Base-by-base conservation (phyloP, 225 moss, liverwort and hornwort genomes). In the Lunularia cruciata region DNA sequence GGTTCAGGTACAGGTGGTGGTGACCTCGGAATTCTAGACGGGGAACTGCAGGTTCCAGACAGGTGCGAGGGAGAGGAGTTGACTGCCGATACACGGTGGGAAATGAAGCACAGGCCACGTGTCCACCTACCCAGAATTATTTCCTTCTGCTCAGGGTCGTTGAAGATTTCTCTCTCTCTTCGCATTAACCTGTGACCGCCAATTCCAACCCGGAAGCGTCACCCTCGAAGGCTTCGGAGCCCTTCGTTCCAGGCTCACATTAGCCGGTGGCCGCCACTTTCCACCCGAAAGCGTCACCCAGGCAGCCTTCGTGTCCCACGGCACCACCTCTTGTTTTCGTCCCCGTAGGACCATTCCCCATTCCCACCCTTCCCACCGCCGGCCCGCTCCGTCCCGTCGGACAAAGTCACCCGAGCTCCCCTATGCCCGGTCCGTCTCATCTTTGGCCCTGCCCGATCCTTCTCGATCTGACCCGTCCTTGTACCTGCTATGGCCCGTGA, bases 71-170 rank as follows among this genome's bases (percentile, higher is more conserved):
- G 16, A 8, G 3, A 13, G 12, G 16, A 8, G 3, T 2, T 37
- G 6, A 60, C 60, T 14, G 60, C 12, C 18, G 19, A 5, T n/a
- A 22, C 34, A 6, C 18, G 36, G 36, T 37, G 8, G 0, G 9
- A 8, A 2, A 6, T 1, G 8, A 35, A n/a, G 18, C 36, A 22
- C 36, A 36, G 27, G 60, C 34, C 60, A 60, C 60, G 60, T 37
- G 36, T 37, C 60, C 36, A 36, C 57, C 57, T 28, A 31, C 57
- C 30, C 30, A 48, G 48, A 14, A 48, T 56, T 56, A 26, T 56
- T 56, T 56, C 25, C 55, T 56, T 56, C 55, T 56, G 55, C 55
- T 0, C 25, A 56, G 55, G 15, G 4, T 56, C 55, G 20, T 56
- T 31, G 25, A 27, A 12, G 27, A 23, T 31, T 7, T 56, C 55